Base-by-base conservation (phyloP, 1,284 basidiomycete genomes). In the Rhizopogon parksii region DNA sequence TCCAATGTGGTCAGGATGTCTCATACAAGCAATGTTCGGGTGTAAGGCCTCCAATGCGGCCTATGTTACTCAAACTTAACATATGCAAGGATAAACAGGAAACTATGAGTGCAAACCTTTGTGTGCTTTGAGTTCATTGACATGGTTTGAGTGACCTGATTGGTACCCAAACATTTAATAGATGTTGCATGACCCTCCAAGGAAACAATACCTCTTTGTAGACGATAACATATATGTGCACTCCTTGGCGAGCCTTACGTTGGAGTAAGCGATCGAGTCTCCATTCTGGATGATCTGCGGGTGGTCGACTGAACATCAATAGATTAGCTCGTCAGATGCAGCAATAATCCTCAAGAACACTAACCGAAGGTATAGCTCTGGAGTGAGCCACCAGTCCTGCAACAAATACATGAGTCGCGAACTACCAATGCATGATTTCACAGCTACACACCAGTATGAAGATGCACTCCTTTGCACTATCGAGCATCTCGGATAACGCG, bases 311-410 rank as follows among this genome's bases (percentile, higher is more conserved):
- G 27, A 17, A 3, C 6, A 54, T 15, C 12, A 34, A 45, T 3
- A 21, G 21, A 53, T 59, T 15, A 55, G 53, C 6, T 15, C 19
- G 11, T 15, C 7, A 50, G 12, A 21, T 2, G 21, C 46, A 40
- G 36, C 12, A 38, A 36, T 27, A 1, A 15, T 12, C 30, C 19
- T 15, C 6, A 24, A 4, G 9, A 15, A 48, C 24, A 53, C 56
- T 4, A 35, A 65, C 63, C 64, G 85, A 21, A 96, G 83, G 68
- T 92, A 94, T 3, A 96, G 72, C 64, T 96, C 93, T 1, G 93
- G 93, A 0, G 88, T 88, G 52, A 96, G 79, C 93, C 87, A 91
- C 88, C 91, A 95, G 60, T 94, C 91, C 78, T 86, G 54, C 24
- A 15, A 36, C 8, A 21, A 30, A 49, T 21, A 43, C 21, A 46